These are phyloP conservation scores for Colletotrichum magnum DNA, from an alignment of 2,329 filamentous ascomycete genomes.

Conservation along the genomic window DNA sequence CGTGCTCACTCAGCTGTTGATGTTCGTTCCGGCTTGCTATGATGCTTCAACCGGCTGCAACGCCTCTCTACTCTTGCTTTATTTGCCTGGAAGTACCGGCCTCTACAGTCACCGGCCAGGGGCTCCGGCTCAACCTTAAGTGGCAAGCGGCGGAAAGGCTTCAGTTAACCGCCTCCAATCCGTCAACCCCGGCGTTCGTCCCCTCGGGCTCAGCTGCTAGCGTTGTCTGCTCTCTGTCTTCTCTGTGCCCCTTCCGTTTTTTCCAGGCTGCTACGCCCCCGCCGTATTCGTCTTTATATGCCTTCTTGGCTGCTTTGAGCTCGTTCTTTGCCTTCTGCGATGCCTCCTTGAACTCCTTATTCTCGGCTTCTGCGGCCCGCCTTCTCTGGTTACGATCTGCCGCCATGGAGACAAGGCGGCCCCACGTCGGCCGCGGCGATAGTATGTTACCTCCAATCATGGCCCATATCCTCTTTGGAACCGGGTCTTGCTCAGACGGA, in stretches of 20 bases:
- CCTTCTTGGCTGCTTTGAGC: constrained; percentile 14
- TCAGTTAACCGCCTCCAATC: too few species aligned
- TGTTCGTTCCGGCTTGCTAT: constrained; percentile 2
- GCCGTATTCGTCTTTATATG: constrained; percentile 19
- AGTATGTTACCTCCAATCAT: constrained; percentile 31
- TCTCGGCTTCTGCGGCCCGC: constrained; percentile 5
- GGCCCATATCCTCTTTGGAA: constrained; percentile 25
- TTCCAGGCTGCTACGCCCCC: constrained; percentile 27
- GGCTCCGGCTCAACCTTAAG: too few species aligned
- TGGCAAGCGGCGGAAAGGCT: too few species aligned
- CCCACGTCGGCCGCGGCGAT: constrained; percentile 23
- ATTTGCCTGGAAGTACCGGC: too few species aligned
- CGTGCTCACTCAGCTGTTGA: constrained; percentile 9
- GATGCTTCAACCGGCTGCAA: background rate
- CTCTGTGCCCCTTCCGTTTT: background rate
- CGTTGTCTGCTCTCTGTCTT: background rate
- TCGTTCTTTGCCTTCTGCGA: constrained; percentile 18
- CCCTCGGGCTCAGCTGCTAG: background rate
- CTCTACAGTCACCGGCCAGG: too few species aligned
- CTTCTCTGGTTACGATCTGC: constrained; percentile 10
- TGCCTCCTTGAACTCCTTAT: constrained; percentile 13
- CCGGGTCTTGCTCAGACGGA: background rate
- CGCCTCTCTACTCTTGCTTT: too few species aligned
- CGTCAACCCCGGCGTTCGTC: background rate
- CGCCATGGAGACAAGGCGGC: constrained; percentile 15